phyloP scores from a whole-genome alignment of 2,329 filamentous ascomycete species.

The Diaporthe citrichinensis region DNA sequence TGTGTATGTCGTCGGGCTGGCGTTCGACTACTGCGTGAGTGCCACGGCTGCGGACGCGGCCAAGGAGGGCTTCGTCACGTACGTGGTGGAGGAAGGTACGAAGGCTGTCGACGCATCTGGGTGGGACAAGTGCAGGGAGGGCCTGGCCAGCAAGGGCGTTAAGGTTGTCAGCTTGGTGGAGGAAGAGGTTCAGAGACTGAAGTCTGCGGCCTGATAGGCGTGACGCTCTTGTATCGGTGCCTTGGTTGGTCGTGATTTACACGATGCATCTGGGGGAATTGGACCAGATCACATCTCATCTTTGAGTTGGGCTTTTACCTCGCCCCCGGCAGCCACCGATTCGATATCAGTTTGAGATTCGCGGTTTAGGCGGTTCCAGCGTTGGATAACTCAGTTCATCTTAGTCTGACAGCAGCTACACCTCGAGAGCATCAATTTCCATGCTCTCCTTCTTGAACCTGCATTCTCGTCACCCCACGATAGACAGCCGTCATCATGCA shows the following conservation, averaged over 20 bases:
- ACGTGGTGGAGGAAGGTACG: constrained; percentile 84
- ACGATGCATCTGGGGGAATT: background rate
- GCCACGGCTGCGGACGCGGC: constrained; percentile 84
- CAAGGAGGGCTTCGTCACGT: constrained; percentile 82
- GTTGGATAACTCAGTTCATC: background rate
- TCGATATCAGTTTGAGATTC: background rate
- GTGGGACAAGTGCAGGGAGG: constrained; percentile 69
- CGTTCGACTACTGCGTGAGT: constrained; percentile 91
- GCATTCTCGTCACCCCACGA: background rate
- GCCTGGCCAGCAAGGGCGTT: constrained; percentile 73
- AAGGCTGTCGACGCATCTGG: constrained; percentile 75
- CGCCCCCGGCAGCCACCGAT: background rate
- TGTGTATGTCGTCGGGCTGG: constrained; percentile 88
- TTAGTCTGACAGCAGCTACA: background rate
- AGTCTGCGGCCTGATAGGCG: background rate
- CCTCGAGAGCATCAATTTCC: too few species aligned
- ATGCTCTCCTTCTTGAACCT: background rate
- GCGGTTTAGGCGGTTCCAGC: background rate
- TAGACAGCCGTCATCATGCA: background rate
- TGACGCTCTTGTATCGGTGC: background rate
- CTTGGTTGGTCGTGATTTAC: background rate
- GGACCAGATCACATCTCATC: background rate
- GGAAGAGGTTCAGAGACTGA: constrained; percentile 68
- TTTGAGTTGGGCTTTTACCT: too few species aligned
- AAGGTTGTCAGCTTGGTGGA: constrained; percentile 71